Conservation (phyloP, 495 filamentous ascomycete genomes). For the Penicillium arizonense region DNA sequence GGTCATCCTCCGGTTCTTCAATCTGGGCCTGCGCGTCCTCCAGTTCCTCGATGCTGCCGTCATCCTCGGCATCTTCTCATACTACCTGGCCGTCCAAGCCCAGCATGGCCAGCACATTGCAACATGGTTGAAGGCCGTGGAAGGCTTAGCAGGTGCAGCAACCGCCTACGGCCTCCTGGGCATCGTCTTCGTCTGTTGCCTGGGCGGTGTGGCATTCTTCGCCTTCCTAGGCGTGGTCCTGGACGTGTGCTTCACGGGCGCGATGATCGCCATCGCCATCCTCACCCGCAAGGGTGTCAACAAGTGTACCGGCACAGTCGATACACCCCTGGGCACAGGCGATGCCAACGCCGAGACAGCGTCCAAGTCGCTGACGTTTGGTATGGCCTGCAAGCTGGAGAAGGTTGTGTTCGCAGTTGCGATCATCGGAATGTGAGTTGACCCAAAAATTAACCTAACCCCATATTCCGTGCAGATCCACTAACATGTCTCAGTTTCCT, state of each 20-base stretch:
- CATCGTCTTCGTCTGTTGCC: conserved; percentile 70
- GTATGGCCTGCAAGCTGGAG: conserved; percentile 65
- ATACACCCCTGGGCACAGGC: conserved; percentile 67
- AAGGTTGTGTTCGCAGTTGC: conserved; percentile 74
- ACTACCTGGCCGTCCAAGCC: conserved; percentile 48
- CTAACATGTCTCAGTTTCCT: conserved; percentile 49
- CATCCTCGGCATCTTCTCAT: conserved; percentile 79
- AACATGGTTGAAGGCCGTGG: conserved; percentile 69
- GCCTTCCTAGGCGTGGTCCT: conserved; percentile 69
- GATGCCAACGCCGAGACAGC: conserved; percentile 41
- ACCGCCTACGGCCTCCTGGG: conserved; percentile 71
- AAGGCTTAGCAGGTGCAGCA: conserved; percentile 74
- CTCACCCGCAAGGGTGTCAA: conserved; percentile 63
- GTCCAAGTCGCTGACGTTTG: conserved; percentile 34
- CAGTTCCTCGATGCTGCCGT: conserved; percentile 69
- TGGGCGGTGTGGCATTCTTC: conserved; percentile 75
- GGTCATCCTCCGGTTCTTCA: conserved; percentile 59
- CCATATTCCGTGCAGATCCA: background rate
- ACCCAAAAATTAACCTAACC: background rate
- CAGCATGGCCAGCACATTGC: conserved; percentile 58
- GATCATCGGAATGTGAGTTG: conserved; percentile 71
- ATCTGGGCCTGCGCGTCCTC: conserved; percentile 64
- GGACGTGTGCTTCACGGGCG: conserved; percentile 77
- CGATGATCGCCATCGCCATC: conserved; percentile 75
- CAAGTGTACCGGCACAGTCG: conserved; percentile 59